phyloP scores from a whole-genome alignment of 2,329 filamentous ascomycete genomes.

The Fusarium longipes region DNA sequence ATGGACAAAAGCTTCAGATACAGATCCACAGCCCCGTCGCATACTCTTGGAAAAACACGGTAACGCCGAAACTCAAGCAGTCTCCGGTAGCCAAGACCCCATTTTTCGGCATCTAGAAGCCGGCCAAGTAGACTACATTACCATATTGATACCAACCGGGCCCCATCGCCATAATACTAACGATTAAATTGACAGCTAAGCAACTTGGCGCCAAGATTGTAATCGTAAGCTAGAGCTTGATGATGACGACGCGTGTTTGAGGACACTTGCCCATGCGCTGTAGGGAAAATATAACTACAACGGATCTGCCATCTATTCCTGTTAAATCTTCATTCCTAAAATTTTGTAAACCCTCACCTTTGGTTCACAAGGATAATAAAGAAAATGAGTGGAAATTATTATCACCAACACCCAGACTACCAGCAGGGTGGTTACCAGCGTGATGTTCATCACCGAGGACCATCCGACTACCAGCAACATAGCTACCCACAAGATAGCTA shows the following conservation, averaged over 20 bases:
- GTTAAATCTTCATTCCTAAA: neutral
- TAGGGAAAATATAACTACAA: slow-evolving; percentile 1
- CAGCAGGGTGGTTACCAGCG: neutral
- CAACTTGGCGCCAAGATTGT: neutral
- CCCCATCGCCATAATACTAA: no score
- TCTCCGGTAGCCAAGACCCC: neutral
- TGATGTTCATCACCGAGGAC: neutral
- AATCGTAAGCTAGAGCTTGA: neutral
- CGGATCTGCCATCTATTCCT: no score
- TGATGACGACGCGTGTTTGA: neutral
- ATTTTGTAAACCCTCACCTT: neutral
- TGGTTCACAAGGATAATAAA: no score
- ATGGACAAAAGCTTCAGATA: neutral
- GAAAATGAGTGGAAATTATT: neutral
- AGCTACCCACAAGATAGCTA: neutral
- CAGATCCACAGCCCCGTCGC: neutral
- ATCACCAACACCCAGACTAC: neutral
- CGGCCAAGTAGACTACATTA: neutral
- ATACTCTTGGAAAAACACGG: no score
- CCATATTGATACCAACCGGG: neutral
- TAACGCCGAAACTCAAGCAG: neutral
- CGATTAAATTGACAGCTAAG: neutral
- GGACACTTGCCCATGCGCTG: neutral
- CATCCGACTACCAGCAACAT: neutral
- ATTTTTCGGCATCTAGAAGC: neutral